Evolutionary conservation across 2,329 filamentous ascomycete genomes (phyloP).

Genomic region (Thermothelomyces thermophilus): DNA sequence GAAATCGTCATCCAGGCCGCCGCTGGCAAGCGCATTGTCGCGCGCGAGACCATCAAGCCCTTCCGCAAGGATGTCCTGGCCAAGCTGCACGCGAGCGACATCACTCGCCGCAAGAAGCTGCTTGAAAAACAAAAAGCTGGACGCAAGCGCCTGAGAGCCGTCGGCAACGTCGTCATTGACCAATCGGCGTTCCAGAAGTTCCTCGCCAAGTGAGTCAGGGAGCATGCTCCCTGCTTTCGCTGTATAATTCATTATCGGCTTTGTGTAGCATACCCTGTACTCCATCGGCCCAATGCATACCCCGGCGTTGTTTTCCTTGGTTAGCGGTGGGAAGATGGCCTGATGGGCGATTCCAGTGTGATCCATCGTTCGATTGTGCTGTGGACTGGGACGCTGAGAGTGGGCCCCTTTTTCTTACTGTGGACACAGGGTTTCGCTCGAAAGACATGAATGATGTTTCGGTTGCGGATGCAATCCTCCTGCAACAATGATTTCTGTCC

Average conservation of each 20-base stretch:
- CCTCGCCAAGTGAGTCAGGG: conserved; percentile 61
- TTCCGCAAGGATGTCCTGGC: conserved; percentile 92
- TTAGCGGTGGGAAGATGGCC: no score
- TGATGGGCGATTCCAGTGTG: no score
- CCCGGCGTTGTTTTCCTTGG: no score
- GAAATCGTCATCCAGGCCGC: conserved; percentile 93
- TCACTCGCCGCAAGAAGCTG: conserved; percentile 74
- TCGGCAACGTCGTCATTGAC: conserved; percentile 92
- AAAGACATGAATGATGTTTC: no score
- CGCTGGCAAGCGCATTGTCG: conserved; percentile 74
- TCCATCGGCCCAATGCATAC: background rate
- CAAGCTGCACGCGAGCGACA: conserved; percentile 88
- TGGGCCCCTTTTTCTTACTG: no score
- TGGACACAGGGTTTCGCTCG: no score
- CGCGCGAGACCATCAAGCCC: conserved; percentile 90
- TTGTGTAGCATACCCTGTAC: background rate
- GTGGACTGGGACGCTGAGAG: no score
- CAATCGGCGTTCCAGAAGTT: conserved; percentile 94
- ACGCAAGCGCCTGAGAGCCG: conserved; percentile 73
- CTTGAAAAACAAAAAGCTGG: conserved; percentile 97
- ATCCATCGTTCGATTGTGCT: no score
- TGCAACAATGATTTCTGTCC: no score
- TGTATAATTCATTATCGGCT: background rate
- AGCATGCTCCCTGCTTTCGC: background rate
- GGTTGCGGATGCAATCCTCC: no score